A percentile compares a stretch with the other conserved stretches of the same genome.
phyloP scores from a whole-genome alignment of 1,284 basidiomycete species.

The Thecaphora frezii region DNA sequence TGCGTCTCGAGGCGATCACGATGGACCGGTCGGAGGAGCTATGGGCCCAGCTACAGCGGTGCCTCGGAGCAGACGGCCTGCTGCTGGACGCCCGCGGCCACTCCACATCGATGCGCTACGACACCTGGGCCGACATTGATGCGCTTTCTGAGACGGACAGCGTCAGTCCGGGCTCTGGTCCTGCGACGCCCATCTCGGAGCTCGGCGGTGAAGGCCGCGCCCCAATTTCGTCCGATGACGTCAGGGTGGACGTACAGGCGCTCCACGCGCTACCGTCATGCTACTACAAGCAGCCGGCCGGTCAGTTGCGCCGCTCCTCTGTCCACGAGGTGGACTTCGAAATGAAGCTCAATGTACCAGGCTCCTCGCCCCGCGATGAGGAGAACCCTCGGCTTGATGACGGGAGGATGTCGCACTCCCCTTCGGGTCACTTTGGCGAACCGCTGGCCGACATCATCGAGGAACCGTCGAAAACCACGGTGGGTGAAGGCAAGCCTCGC shows the following conservation, averaged over 20 bases:
- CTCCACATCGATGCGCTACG: slow-evolving; percentile 14
- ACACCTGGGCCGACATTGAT: slow-evolving; percentile 22
- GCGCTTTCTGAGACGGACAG: background rate
- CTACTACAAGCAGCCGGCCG: slow-evolving; percentile 23
- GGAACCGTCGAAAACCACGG: slow-evolving; percentile 15
- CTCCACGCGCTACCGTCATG: slow-evolving; percentile 13
- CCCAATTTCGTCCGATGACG: too few species aligned
- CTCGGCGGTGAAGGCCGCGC: background rate
- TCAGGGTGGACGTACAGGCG: slow-evolving; percentile 22
- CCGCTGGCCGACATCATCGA: slow-evolving; percentile 33
- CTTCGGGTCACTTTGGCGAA: background rate
- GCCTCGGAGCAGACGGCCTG: slow-evolving; percentile 30
- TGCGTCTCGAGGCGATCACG: slow-evolving; percentile 20
- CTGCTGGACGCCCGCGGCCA: slow-evolving; percentile 7
- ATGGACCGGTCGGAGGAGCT: slow-evolving; percentile 29
- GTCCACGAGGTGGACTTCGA: slow-evolving; percentile 3
- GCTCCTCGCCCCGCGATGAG: too few species aligned
- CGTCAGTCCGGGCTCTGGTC: background rate
- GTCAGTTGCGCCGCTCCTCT: slow-evolving; percentile 14
- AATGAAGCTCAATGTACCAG: background rate
- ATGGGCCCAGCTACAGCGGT: slow-evolving; percentile 29
- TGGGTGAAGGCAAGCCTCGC: too few species aligned
- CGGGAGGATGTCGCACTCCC: background rate
- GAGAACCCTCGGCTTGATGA: background rate
- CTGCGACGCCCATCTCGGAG: background rate